Evolutionary conservation across 768 basidiomycete genomes (phyloP), one percentile per base, ranked within the genome.

Genomic region (Auricularia cornea): DNA sequence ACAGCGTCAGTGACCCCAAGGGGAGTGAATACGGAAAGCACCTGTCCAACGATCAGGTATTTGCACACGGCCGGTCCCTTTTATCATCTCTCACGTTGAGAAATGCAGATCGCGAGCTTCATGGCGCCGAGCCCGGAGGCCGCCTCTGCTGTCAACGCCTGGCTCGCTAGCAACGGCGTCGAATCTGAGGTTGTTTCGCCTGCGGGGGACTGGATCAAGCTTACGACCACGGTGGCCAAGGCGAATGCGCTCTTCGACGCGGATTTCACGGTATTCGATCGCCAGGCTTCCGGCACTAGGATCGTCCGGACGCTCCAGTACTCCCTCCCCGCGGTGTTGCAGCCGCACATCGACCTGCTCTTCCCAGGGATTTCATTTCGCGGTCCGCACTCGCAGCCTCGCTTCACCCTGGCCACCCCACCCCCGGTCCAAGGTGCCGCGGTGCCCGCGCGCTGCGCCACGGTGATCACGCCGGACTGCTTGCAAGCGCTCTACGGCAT

Each of bases 341-440:
- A 84, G 48, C 70, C 73, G 0, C 83, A 88, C 65, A 73, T 90
- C 66, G 74, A 83, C 29, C 73, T 86, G n/a, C 77, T 89, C 32
- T 76, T 85, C 0, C 88, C 89, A 0, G 89, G 89, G 2, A 88
- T 86, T 6, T 83, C 84, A 68, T 89, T 89, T 66, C 80, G 84
- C 14, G 81, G 83, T 10, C 72, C 29, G 32, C n/a, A n/a, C 82
- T 56, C 76, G 72, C 20, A 78, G 76, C 66, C n/a, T n/a, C n/a
- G n/a, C n/a, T n/a, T n/a, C n/a, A n/a, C n/a, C n/a, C n/a, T n/a
- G n/a, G n/a, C n/a, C n/a, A n/a, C n/a, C n/a, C n/a, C n/a, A n/a
- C n/a, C n/a, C n/a, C n/a, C n/a, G n/a, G n/a, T n/a, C n/a, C n/a
- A n/a, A n/a, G n/a, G n/a, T n/a, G n/a, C n/a, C n/a, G 83, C 86